Conservation (phyloP, 164 flowering plant species). For the Sedum album region DNA sequence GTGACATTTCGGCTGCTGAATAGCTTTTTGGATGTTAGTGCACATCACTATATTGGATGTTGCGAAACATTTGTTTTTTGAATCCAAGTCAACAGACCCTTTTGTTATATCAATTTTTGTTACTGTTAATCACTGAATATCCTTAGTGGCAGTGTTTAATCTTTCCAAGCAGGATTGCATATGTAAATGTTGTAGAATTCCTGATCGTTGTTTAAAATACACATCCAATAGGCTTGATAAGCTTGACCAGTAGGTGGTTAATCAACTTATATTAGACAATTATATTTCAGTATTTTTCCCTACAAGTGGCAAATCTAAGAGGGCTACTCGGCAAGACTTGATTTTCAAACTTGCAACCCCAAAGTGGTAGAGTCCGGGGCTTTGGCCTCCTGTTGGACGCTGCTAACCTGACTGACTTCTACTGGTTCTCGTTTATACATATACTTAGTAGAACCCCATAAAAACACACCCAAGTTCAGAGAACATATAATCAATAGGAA, state of each 20-base stretch:
- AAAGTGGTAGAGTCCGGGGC: slow-evolving; percentile 6
- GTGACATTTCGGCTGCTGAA: not conserved
- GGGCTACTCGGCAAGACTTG: not conserved
- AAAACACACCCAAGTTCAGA: slow-evolving; percentile 39
- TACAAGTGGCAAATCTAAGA: not conserved
- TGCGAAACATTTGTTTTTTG: not conserved
- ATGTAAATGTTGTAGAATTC: too few relatives aligned
- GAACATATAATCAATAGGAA: slow-evolving; percentile 46
- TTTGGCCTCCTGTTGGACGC: slow-evolving; percentile 33
- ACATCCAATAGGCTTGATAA: too few relatives aligned
- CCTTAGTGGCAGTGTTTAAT: too few relatives aligned
- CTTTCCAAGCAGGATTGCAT: too few relatives aligned
- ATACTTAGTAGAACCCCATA: slow-evolving; percentile 58
- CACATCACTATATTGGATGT: not conserved
- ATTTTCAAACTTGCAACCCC: not conserved
- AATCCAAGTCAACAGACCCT: not conserved
- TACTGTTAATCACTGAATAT: too few relatives aligned
- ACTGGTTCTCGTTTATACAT: slow-evolving; percentile 53
- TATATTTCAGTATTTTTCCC: too few relatives aligned
- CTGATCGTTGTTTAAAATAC: too few relatives aligned
- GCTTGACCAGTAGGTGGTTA: too few relatives aligned
- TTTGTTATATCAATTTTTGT: too few relatives aligned
- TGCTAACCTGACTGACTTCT: slow-evolving; percentile 20
- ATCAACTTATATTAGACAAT: too few relatives aligned
- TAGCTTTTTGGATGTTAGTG: not conserved